A percentile compares a stretch with the other conserved stretches of the same genome.
These are phyloP conservation scores for Epichloe glyceriae DNA, from an alignment of 2,329 filamentous ascomycete species.

Conservation along the genomic window DNA sequence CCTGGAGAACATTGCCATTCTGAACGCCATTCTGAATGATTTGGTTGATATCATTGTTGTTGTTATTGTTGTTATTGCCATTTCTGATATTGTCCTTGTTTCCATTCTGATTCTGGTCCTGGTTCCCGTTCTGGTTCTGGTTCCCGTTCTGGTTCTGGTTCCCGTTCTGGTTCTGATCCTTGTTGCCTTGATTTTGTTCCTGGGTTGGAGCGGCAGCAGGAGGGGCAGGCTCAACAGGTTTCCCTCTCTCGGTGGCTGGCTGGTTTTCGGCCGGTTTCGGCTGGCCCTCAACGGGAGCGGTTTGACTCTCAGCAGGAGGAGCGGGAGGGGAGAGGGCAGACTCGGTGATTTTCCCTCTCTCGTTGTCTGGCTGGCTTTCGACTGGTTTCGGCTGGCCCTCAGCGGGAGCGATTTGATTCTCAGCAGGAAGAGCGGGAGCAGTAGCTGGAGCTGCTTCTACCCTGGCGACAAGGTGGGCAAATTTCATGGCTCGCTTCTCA, in stretches of 20 bases:
- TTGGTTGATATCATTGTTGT: conserved; percentile 1
- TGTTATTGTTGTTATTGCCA: background rate
- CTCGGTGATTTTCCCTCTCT: too few species aligned
- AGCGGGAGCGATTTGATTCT: too few species aligned
- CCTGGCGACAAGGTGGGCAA: background rate
- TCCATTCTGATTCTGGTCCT: conserved; percentile 1
- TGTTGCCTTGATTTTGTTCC: background rate
- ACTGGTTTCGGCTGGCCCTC: too few species aligned
- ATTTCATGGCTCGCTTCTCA: background rate
- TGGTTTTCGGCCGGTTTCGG: background rate
- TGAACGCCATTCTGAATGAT: conserved; percentile 6
- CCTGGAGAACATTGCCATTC: conserved; percentile 5
- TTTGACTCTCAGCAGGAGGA: background rate
- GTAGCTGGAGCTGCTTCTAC: background rate
- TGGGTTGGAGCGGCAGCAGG: background rate
- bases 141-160: too few species aligned
- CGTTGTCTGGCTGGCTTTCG: too few species aligned
- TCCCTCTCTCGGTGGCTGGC: background rate
- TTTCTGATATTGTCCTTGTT: conserved; percentile 6
- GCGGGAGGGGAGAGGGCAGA: too few species aligned
- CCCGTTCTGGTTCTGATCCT: too few species aligned
- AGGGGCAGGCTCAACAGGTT: background rate
- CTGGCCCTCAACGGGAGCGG: background rate
- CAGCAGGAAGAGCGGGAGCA: background rate
- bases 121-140: conserved; percentile 4